Evolutionary conservation across 2,329 filamentous ascomycete genomes (phyloP), one percentile per base, ranked within the genome.

Genomic region (Mycosphaerella sp.): DNA sequence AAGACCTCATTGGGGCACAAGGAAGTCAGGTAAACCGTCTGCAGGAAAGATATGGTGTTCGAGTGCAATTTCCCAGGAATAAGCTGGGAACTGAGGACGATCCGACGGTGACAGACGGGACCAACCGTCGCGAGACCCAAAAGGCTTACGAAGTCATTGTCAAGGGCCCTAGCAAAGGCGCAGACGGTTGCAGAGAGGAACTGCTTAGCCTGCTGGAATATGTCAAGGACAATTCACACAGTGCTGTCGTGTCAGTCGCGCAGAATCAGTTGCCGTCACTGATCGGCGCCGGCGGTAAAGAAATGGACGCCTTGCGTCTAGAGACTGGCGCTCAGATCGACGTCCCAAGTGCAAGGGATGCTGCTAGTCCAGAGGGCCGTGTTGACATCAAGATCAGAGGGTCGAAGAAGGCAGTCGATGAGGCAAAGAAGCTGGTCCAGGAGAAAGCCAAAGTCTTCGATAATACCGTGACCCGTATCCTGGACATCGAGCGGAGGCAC

Each of bases 401-500:
- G 49, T 95, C 89, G 18, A 93, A 95, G 75, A 77, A 86, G 60
- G 86, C 93, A 66, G 93, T 98, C 44, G 84, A 89, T 43, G 86
- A 90, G 60, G 91, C 93, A 4, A 93, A 93, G 79, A 93, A 93
- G 73, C 73, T 93, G 44, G 78, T 98, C 18, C 83, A 91, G 68
- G 86, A 93, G 72, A 89, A 90, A 73, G 85, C 86, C 49, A 85
- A 84, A 55, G 78, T 89, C 16, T 96, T 96, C 61, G 89, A 97
- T 63, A 84, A 93, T 59, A 95, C 88, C n/a, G 78, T 96, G 44
- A 81, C 84, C 13, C 84, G 85, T 73, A 89, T 83, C 10, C 76
- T 98, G 43, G 86, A 94, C 30, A 83, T 98, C n/a, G 90, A 97
- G 61, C 87, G 89, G 75, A 95, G 94, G 75, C 83, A 93, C 70